These are phyloP conservation scores for Brasenia schreberi DNA, from an alignment of 164 flowering plant genomes.

Conservation along the genomic window DNA sequence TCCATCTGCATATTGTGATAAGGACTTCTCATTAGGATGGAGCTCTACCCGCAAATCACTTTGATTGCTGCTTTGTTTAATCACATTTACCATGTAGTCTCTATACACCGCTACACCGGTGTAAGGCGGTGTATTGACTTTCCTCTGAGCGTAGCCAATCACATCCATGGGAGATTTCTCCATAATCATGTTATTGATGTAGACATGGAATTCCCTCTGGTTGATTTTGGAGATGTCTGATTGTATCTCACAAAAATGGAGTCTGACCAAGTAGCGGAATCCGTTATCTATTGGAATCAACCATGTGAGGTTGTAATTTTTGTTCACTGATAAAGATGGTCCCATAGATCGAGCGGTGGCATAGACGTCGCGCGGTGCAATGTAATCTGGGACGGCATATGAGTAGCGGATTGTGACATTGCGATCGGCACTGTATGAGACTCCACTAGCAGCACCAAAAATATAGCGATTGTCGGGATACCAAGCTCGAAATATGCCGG, in stretches of 20 bases:
- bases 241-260: slow-evolving; percentile 42
- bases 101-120: slow-evolving; percentile 14
- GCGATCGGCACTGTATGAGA: neutral
- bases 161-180: slow-evolving; percentile 16
- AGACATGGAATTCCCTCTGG: slow-evolving; percentile 15
- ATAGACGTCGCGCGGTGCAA: slow-evolving; percentile 1
- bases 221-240: neutral
- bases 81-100: slow-evolving; percentile 10
- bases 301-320: slow-evolving; percentile 10
- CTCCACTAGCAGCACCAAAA: neutral
- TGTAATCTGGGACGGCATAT: neutral
- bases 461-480: neutral
- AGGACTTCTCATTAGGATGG: slow-evolving; percentile 5
- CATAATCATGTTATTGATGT: slow-evolving; percentile 13
- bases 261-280: slow-evolving; percentile 32
- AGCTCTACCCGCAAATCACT: slow-evolving; percentile 42
- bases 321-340: neutral
- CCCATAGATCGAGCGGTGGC: slow-evolving; percentile 3
- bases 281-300: slow-evolving; percentile 26
- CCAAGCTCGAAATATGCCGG: neutral
- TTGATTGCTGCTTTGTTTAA: neutral
- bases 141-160: slow-evolving; percentile 7
- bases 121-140: neutral
- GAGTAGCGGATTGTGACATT: neutral
- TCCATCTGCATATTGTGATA: slow-evolving; percentile 9